Base-by-base conservation (phyloP, 106 monocot genomes). In the Triglochin maritima region DNA sequence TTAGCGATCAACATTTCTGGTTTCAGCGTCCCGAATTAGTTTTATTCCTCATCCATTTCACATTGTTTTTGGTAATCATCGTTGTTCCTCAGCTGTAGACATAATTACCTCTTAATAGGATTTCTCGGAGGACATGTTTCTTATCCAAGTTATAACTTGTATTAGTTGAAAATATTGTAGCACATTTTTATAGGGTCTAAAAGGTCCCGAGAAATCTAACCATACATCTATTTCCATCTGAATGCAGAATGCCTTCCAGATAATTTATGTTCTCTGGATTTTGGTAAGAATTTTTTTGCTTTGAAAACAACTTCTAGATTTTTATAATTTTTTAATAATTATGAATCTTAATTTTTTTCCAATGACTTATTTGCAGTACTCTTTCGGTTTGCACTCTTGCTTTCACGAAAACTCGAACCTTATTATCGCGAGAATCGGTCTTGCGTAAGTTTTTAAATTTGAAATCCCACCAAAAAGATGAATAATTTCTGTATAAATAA, bases 1-100 rank as follows among this genome's bases (percentile, higher is more conserved):
- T 87, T 50, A 78, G 77, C 68, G 87, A 92, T 65, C 69, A 63
- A 41, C 82, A 92, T 71, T 92, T 92, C 59, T 92, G 92, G 92
- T 83, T 92, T 57, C 66, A 69, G 1, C 66, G 68, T 7, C 92
- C 92, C 29, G 62, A 67, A 4, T 67, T 87, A 9, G 74, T 92
- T 17, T 69, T 92, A 7, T 74, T 69, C 61, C 85, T 92, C 62
- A 80, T 92, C 64, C 87, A 92, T 70, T 85, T 87, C 45, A 72
- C 84, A 47, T 78, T 89, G 44, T 94, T 94, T 79, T 81, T 82
- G 75, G 75, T 75, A 46, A 8, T 67, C 8, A 51, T 13, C n/a
- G 11, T 67, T 3, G 12, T 44, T 4, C 4, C 3, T n/a, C 2
- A 50, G 3, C 7, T 57, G 14, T 12, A 47, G 10, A 8, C 4